Evolutionary conservation across 306 rosid genomes (phyloP), one percentile per base, ranked within the genome.

Genomic region (Quercus berberidifolia): DNA sequence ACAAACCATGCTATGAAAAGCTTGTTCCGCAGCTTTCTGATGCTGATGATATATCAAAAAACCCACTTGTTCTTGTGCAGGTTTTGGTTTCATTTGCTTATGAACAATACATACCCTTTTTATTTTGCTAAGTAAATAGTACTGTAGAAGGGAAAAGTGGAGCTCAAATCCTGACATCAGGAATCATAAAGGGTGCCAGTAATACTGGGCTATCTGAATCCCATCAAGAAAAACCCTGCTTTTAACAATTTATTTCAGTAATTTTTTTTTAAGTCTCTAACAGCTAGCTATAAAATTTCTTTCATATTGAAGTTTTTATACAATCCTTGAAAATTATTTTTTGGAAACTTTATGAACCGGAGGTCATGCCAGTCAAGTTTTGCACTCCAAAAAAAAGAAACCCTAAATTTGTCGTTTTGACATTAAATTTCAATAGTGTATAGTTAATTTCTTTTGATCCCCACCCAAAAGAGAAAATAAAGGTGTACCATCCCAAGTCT

Each of bases 41-140:
- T 20, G 28, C 49, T 58, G 68, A 55, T 46, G 67, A 81, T 19
- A 76, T 59, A 56, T 81, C 80, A 23, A 43, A 81, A 30, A 70
- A 59, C 55, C 84, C 84, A 49, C 73, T 81, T 11, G 58, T 81
- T 76, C 77, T 70, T 75, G 67, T 81, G 67, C 84, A 81, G 84
- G 84, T 81, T 76, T 33, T 56, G 38, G 35, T 12, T n/a, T 57
- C 11, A 28, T 64, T 64, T 64, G 41, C 43, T 30, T 28, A 30
- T 30, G 43, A 30, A 64, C 20, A 30, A 64, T 19, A 5, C 46
- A 41, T 41, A 41, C 46, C 11, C 12, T 41, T 41, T 8, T 41
- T 41, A 41, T 41, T 41, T 41, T 41, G 11, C 46, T 2, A 41
- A 41, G 46, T 41, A 8, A 8, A 41, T 8, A 41, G 46, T 41